Conservation (phyloP, 352 stramenopile species). For the Pythium plurisporium region DNA sequence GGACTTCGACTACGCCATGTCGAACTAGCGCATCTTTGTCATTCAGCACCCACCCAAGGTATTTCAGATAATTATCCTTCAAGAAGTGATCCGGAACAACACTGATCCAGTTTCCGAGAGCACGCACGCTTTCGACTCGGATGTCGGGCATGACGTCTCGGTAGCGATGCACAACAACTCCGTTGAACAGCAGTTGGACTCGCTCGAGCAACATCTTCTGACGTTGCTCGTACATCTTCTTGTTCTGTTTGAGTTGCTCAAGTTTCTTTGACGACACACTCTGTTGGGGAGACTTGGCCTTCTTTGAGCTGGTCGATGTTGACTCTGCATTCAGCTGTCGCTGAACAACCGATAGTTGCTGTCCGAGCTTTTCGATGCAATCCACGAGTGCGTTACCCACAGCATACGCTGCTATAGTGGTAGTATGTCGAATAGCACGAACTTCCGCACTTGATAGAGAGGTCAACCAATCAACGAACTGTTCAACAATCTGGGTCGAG, state of each 20-base stretch:
- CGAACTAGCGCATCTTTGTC: constrained; percentile 88
- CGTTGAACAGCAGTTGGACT: constrained; percentile 68
- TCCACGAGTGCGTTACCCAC: constrained; percentile 64
- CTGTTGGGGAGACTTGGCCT: constrained; percentile 14
- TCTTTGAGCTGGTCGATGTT: constrained; percentile 16
- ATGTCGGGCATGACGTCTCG: constrained; percentile 93
- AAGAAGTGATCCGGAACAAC: constrained; percentile 89
- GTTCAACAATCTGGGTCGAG: constrained; percentile 49
- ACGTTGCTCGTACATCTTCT: constrained; percentile 58
- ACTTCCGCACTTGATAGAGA: constrained; percentile 82
- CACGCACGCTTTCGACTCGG: constrained; percentile 73
- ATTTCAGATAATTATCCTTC: constrained; percentile 94
- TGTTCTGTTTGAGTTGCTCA: constrained; percentile 62
- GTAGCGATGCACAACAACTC: constrained; percentile 79
- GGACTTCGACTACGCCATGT: constrained; percentile 70
- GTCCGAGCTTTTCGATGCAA: constrained; percentile 39
- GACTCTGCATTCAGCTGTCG: constrained; percentile 65
- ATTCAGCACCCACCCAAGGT: constrained; percentile 93
- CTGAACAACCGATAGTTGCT: constrained; percentile 63
- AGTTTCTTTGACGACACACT: constrained; percentile 38
- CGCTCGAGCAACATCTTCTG: constrained; percentile 51
- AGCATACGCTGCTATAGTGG: constrained; percentile 63
- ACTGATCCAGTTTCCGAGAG: constrained; percentile 81
- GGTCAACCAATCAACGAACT: constrained; percentile 79
- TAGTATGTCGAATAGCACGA: constrained; percentile 74